A percentile compares a stretch with the other conserved stretches of the same genome.
phyloP scores from a whole-genome alignment of 1,284 basidiomycete genomes.

The Phellopilus nigrolimitatus region DNA sequence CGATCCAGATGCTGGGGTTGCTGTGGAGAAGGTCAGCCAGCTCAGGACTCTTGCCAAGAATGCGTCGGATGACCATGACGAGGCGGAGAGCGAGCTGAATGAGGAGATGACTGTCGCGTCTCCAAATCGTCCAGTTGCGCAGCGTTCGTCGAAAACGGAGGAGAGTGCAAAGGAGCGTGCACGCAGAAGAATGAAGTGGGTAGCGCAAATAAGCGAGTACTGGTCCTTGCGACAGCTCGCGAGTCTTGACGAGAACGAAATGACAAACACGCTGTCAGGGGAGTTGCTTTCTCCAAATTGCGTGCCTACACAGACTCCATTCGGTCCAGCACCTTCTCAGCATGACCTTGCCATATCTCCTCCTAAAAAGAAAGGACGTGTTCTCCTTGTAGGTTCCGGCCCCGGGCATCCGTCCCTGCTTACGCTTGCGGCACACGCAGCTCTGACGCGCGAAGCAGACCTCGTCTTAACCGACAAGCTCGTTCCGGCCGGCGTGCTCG shows the following conservation, averaged over 20 bases:
- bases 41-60: slow-evolving; percentile 63
- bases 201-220: slow-evolving; percentile 90
- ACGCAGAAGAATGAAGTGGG: slow-evolving; percentile 77
- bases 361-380: slow-evolving; percentile 50
- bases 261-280: slow-evolving; percentile 57
- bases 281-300: slow-evolving; percentile 28
- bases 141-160: slow-evolving; percentile 37
- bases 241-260: slow-evolving; percentile 62
- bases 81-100: slow-evolving; percentile 32
- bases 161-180: slow-evolving; percentile 51
- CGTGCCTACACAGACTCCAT: slow-evolving; percentile 21
- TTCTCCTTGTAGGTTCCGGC: slow-evolving; percentile 89
- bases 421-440: slow-evolving; percentile 80
- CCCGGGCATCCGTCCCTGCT: slow-evolving; percentile 92
- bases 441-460: slow-evolving; percentile 73
- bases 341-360: slow-evolving; percentile 30
- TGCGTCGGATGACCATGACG: slow-evolving; percentile 32
- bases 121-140: slow-evolving; percentile 78
- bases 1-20: slow-evolving; percentile 70
- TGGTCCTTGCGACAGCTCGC: slow-evolving; percentile 84
- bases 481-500: slow-evolving; percentile 87
- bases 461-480: slow-evolving; percentile 95
- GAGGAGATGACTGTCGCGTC: slow-evolving; percentile 59
- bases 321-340: slow-evolving; percentile 18
- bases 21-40: slow-evolving; percentile 73